phyloP scores from a whole-genome alignment of 441 rosid species.

The Gossypium lobatum region DNA sequence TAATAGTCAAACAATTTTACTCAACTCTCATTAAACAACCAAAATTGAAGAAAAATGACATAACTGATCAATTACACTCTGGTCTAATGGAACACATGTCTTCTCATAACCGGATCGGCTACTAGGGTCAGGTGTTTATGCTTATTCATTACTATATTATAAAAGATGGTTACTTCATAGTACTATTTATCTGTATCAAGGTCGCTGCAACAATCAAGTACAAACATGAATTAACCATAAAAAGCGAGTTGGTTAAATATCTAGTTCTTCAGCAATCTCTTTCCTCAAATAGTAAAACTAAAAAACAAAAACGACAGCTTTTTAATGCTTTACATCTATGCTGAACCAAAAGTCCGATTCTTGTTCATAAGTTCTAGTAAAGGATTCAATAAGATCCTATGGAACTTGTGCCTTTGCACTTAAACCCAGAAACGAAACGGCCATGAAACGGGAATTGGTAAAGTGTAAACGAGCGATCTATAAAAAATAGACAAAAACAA shows the following conservation, averaged over 20 bases:
- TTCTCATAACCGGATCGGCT: background rate
- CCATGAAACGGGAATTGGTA: background rate
- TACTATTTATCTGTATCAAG: background rate
- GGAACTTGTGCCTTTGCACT: background rate
- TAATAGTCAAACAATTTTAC: background rate
- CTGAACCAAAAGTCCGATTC: background rate
- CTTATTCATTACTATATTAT: background rate
- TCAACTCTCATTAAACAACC: background rate
- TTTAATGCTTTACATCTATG: background rate
- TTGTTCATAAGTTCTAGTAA: background rate
- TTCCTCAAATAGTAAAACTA: background rate
- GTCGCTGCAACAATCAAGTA: background rate
- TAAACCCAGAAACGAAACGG: constrained; percentile 13
- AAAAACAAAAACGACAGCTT: background rate
- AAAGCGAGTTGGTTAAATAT: background rate
- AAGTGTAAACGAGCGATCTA: background rate
- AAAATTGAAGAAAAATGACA: background rate
- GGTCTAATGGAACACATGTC: background rate
- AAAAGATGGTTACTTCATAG: background rate
- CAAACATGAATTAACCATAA: background rate
- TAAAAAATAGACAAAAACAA: background rate
- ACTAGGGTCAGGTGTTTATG: background rate
- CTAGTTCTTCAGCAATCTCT: background rate
- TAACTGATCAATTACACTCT: background rate
- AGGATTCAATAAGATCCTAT: background rate